Evolutionary conservation across 768 basidiomycete genomes (phyloP).

Genomic region (Kockovaella imperatae): DNA sequence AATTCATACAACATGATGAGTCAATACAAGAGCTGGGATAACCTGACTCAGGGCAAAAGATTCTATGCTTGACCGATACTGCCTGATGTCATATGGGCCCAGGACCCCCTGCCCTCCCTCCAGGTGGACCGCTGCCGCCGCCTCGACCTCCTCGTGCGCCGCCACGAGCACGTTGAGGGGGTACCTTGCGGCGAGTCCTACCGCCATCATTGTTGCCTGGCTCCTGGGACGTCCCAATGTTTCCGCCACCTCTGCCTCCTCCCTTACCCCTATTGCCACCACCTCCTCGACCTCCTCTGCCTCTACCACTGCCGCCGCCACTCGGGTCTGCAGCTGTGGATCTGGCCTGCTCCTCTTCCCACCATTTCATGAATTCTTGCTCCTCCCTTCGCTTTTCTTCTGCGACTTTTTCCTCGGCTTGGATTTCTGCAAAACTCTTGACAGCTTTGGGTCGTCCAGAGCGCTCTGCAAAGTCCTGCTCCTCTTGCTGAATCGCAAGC

Average conservation of each 20-base stretch:
- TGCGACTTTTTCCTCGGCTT: constrained; percentile 59
- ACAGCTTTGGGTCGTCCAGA: constrained; percentile 8
- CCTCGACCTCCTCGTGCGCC: constrained; percentile 6
- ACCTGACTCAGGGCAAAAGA: no score
- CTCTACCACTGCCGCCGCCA: constrained; percentile 6
- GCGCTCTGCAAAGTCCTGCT: constrained; percentile 53
- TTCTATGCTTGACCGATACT: no score
- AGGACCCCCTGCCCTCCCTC: not conserved
- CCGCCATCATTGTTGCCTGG: not conserved
- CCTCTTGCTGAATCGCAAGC: constrained; percentile 72
- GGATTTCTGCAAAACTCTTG: constrained; percentile 66
- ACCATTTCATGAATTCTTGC: constrained; percentile 80
- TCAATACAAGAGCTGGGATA: no score
- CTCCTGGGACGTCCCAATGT: not conserved
- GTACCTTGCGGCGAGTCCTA: constrained; percentile 4
- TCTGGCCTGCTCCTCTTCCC: constrained; percentile 59
- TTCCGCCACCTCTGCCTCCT: constrained; percentile 7
- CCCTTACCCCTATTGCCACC: constrained; percentile 2
- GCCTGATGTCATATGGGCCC: no score
- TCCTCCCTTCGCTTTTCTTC: constrained; percentile 49
- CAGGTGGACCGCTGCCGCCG: not conserved
- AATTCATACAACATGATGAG: no score
- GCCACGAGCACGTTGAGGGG: not conserved
- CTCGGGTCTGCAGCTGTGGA: not conserved
- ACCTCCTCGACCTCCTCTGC: constrained; percentile 4